A percentile compares a stretch with the other conserved stretches of the same genome.
Conservation (phyloP, 306 rosid species). For the Fagus sylvatica region DNA sequence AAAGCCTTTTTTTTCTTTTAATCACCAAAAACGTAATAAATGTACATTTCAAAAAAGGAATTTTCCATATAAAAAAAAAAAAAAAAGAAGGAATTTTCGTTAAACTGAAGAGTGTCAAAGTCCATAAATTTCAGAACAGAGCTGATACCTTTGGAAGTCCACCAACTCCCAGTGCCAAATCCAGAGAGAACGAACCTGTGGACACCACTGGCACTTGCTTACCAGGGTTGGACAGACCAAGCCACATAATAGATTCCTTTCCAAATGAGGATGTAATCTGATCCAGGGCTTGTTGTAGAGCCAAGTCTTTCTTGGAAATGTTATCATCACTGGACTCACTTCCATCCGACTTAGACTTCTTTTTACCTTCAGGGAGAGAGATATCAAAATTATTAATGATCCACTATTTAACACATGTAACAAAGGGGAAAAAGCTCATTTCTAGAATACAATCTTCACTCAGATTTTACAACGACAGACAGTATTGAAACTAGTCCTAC, state of each 20-base stretch:
- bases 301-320: slow-evolving; percentile 75
- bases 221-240: slow-evolving; percentile 57
- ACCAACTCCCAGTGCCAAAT: slow-evolving; percentile 74
- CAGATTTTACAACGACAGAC: background rate
- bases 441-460: background rate
- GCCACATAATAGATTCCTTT: slow-evolving; percentile 96
- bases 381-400: background rate
- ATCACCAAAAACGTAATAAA: background rate
- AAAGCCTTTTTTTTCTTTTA: background rate
- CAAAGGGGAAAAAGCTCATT: background rate
- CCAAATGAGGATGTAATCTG: slow-evolving; percentile 87
- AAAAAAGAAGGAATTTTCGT: background rate
- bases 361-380: slow-evolving; percentile 52
- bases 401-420: background rate
- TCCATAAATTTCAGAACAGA: slow-evolving; percentile 17
- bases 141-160: slow-evolving; percentile 88
- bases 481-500: background rate
- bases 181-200: slow-evolving; percentile 84
- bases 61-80: background rate
- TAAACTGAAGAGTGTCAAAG: slow-evolving; percentile 4
- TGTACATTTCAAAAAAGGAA: background rate
- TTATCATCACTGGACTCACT: slow-evolving; percentile 68
- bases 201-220: slow-evolving; percentile 73
- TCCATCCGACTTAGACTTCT: slow-evolving; percentile 67
- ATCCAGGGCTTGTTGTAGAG: slow-evolving; percentile 85